Evolutionary conservation across 2,329 filamentous ascomycete genomes (phyloP).

Genomic region (Aphanocladium album): DNA sequence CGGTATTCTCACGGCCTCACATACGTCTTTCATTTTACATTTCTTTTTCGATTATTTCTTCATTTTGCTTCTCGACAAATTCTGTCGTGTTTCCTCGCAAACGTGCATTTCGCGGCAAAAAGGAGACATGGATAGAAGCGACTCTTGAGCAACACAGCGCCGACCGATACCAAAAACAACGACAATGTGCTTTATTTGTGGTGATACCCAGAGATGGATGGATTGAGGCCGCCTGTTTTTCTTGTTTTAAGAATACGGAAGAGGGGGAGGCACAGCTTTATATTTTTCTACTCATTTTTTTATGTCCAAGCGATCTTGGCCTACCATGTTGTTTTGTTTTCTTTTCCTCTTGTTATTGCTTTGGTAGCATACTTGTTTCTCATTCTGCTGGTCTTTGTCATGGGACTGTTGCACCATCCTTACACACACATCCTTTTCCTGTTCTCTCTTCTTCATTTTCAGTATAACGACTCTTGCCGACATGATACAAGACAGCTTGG

Average conservation of each 20-base stretch:
- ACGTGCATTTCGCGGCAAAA: not conserved
- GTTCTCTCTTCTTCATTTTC: not conserved
- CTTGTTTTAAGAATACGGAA: not conserved
- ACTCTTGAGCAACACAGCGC: not conserved
- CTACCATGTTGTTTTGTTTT: not conserved
- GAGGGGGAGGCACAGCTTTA: not conserved
- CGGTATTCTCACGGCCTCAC: conserved; percentile 12
- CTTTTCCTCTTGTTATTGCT: not conserved
- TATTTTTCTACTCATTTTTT: not conserved
- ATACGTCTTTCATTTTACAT: not conserved
- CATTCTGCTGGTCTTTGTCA: not conserved
- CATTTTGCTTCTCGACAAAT: not conserved
- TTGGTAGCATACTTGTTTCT: not conserved
- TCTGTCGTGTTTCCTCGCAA: no score
- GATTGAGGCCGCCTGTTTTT: not conserved
- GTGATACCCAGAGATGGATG: conserved; percentile 7
- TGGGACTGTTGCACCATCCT: not conserved
- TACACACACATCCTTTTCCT: not conserved
- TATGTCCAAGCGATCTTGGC: not conserved
- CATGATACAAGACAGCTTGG: not conserved
- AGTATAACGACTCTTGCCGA: not conserved
- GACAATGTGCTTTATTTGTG: conserved; percentile 3
- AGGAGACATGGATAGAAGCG: not conserved
- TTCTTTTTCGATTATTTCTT: not conserved
- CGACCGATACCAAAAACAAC: not conserved